These are phyloP conservation scores for Gigaspora rosea DNA, from an alignment of 192 early-diverging fungal species.

Conservation along the genomic window DNA sequence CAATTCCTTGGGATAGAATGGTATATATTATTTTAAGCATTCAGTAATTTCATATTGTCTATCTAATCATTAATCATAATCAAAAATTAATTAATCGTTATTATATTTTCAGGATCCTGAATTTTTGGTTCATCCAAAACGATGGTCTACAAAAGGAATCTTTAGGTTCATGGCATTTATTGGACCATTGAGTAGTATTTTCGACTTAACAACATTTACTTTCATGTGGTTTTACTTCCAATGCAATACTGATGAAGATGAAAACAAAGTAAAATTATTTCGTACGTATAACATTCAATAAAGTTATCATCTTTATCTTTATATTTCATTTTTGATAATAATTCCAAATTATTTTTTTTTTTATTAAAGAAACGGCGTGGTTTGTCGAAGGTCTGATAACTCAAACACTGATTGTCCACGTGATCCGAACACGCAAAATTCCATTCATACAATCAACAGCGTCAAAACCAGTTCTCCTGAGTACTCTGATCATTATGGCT, in stretches of 20 bases:
- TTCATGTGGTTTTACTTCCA: conserved; percentile 48
- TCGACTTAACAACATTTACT: conserved; percentile 49
- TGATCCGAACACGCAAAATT: conserved; percentile 51
- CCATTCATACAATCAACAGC: conserved; percentile 49
- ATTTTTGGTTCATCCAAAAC: conserved; percentile 45
- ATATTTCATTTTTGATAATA: no score
- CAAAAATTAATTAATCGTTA: neutral
- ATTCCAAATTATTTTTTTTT: neutral
- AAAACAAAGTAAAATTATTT: conserved; percentile 30
- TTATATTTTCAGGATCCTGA: conserved; percentile 38
- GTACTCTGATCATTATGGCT: conserved; percentile 30
- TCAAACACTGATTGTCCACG: conserved; percentile 50
- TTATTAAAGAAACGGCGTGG: conserved; percentile 40
- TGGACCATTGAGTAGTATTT: conserved; percentile 50
- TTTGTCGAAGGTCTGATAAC: conserved; percentile 48
- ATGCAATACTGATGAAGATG: conserved; percentile 30
- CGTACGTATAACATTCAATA: conserved; percentile 5
- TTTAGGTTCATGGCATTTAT: conserved; percentile 53
- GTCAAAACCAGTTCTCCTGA: conserved; percentile 32
- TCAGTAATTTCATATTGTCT: neutral
- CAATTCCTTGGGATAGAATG: conserved; percentile 54
- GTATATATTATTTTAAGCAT: neutral
- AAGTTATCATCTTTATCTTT: neutral
- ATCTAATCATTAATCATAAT: no score
- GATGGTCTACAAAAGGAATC: conserved; percentile 46